These are phyloP conservation scores for Suaeda aralocaspica DNA, from an alignment of 148 eudicot genomes.

Conservation along the genomic window DNA sequence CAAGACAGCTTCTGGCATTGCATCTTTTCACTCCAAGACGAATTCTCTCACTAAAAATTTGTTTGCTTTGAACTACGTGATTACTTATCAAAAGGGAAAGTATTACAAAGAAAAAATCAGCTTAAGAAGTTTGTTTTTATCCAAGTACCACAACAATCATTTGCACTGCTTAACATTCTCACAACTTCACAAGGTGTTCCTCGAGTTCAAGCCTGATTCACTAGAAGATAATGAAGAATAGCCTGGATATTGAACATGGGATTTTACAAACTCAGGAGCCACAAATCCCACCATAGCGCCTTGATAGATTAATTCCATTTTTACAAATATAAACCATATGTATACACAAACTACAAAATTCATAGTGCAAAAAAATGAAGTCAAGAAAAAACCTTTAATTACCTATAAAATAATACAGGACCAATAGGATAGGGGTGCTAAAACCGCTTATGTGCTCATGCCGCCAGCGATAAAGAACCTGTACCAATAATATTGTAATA, in stretches of 20 bases:
- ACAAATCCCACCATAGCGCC: too few relatives aligned
- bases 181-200: too few relatives aligned
- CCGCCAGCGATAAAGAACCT: constrained; percentile 77
- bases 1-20: too few relatives aligned
- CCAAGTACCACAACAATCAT: not conserved
- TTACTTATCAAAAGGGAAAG: not conserved
- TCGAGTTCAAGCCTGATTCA: too few relatives aligned
- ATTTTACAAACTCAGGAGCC: too few relatives aligned
- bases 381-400: constrained; percentile 14
- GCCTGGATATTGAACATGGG: too few relatives aligned
- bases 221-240: too few relatives aligned
- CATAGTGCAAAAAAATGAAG: not conserved
- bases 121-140: not conserved
- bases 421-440: constrained; percentile 48
- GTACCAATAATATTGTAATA: constrained; percentile 24
- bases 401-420: constrained; percentile 81
- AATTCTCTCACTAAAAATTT: not conserved
- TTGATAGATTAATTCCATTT: too few relatives aligned
- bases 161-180: not conserved
- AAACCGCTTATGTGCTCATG: constrained; percentile 32
- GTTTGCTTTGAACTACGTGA: not conserved
- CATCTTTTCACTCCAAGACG: too few relatives aligned
- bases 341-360: too few relatives aligned
- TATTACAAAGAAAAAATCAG: not conserved
- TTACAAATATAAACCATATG: too few relatives aligned